Conservation (phyloP, 176 grass and related monocot species). For the Triticum timopheevii region DNA sequence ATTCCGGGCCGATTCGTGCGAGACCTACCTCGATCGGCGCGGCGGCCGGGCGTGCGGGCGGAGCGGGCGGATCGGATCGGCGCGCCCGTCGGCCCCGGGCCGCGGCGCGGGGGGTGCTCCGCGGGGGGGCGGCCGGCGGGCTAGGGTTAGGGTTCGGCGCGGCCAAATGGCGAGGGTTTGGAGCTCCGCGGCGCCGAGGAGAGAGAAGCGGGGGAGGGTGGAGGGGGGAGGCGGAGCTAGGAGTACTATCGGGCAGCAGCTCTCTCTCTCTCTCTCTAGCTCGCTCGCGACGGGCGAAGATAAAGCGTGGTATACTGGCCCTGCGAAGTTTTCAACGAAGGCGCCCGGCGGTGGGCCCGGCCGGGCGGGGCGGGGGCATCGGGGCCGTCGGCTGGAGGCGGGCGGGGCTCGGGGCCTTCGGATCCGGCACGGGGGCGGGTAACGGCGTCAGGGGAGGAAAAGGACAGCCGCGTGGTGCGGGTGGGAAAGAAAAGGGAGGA, state of each 20-base stretch:
- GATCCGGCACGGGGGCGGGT: constrained; percentile 11
- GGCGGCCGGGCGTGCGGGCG: not conserved
- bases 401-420: not conserved
- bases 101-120: constrained; percentile 11
- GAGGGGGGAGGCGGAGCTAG: not conserved
- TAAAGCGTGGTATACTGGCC: constrained; percentile 50
- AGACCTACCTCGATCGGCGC: constrained; percentile 56
- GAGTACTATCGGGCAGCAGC: not conserved
- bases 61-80: constrained; percentile 38
- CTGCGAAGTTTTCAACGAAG: constrained; percentile 74
- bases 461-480: constrained; percentile 10
- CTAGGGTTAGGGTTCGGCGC: constrained; percentile 52
- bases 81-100: not conserved
- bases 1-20: constrained; percentile 48
- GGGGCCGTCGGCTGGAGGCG: not conserved
- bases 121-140: not conserved
- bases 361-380: not conserved
- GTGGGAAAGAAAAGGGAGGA: constrained; percentile 1
- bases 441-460: constrained; percentile 13
- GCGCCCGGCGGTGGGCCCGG: constrained; percentile 11
- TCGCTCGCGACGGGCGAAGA: constrained; percentile 38
- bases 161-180: constrained; percentile 39
- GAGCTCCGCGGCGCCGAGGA: constrained; percentile 35
- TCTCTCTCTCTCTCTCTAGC: constrained; percentile 3
- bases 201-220: not conserved